Percentiles rank a stretch among this genome's conserved stretches.
Evolutionary conservation across 2,329 filamentous ascomycete genomes (phyloP).

Genomic region (Fusarium devonianum): DNA sequence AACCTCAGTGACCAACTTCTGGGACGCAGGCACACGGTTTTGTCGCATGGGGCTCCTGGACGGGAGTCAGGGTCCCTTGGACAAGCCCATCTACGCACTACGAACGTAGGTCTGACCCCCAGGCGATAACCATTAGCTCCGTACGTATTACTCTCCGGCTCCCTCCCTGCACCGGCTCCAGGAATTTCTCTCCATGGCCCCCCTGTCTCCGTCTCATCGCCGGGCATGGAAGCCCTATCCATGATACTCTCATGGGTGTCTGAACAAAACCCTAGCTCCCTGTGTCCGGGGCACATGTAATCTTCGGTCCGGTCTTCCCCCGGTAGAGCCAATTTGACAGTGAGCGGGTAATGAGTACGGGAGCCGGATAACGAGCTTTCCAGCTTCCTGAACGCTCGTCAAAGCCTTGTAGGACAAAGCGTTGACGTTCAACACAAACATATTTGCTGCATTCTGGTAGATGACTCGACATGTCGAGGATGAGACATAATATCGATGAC

Average conservation of each 20-base stretch:
- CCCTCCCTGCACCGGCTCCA: constrained; percentile 39
- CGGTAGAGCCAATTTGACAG: constrained; percentile 25
- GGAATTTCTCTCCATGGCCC: constrained; percentile 35
- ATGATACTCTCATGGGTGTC: constrained; percentile 29
- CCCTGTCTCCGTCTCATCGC: constrained; percentile 30
- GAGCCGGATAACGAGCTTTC: constrained; percentile 33
- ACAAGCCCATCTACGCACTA: constrained; percentile 24
- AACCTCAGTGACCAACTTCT: constrained; percentile 43
- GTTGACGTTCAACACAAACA: constrained; percentile 32
- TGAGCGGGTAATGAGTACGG: constrained; percentile 29
- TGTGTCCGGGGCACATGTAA: constrained; percentile 38
- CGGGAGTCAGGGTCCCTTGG: constrained; percentile 32
- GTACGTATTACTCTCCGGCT: constrained; percentile 23
- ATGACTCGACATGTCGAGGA: too few relatives aligned
- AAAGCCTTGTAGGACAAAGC: constrained; percentile 27
- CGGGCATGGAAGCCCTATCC: constrained; percentile 33
- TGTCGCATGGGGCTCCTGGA: constrained; percentile 30
- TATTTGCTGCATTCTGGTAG: too few relatives aligned
- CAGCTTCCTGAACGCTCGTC: constrained; percentile 28
- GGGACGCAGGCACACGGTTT: constrained; percentile 42
- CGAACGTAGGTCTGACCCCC: constrained; percentile 20
- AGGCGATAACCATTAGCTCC: constrained; percentile 22
- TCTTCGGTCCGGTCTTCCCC: constrained; percentile 36
- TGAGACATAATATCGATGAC: too few relatives aligned
- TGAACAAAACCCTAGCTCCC: constrained; percentile 24